Evolutionary conservation across 2,329 filamentous ascomycete species (phyloP).

Genomic region (Verticillium albo-atrum): DNA sequence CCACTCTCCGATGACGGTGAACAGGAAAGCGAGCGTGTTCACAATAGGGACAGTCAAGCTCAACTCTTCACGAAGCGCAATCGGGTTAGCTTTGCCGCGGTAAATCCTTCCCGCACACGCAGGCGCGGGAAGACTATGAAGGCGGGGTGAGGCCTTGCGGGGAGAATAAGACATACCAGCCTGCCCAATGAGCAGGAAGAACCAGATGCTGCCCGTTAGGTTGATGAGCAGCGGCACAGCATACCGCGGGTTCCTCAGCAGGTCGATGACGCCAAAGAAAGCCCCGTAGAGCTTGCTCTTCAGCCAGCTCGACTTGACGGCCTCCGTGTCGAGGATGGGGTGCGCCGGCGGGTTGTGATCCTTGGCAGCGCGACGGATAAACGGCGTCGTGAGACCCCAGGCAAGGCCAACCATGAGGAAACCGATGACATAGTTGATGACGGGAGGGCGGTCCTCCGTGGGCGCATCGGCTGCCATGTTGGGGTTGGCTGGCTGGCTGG

Average conservation of each 20-base stretch:
- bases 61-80: conserved; percentile 54
- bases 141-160: not conserved
- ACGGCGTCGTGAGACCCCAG: conserved; percentile 90
- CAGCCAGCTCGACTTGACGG: conserved; percentile 54
- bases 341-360: conserved; percentile 64
- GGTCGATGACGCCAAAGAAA: conserved; percentile 71
- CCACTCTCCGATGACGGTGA: conserved; percentile 93
- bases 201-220: conserved; percentile 91
- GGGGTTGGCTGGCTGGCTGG: too few species aligned
- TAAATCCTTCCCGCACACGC: not conserved
- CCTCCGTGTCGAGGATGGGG: conserved; percentile 45
- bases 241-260: conserved; percentile 78
- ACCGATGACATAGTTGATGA: conserved; percentile 79
- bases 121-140: not conserved
- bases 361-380: conserved; percentile 82
- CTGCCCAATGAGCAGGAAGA: conserved; percentile 88
- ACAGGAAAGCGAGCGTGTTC: conserved; percentile 92
- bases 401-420: conserved; percentile 89
- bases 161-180: conserved; percentile 67
- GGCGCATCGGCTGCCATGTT: not conserved
- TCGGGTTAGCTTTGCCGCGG: not conserved
- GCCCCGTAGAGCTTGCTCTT: conserved; percentile 58
- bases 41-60: conserved; percentile 93
- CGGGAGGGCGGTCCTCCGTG: conserved; percentile 34
- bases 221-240: conserved; percentile 82